Evolutionary conservation across 805 yeast species (phyloP).

Genomic region (Teunomyces funiuensis): DNA sequence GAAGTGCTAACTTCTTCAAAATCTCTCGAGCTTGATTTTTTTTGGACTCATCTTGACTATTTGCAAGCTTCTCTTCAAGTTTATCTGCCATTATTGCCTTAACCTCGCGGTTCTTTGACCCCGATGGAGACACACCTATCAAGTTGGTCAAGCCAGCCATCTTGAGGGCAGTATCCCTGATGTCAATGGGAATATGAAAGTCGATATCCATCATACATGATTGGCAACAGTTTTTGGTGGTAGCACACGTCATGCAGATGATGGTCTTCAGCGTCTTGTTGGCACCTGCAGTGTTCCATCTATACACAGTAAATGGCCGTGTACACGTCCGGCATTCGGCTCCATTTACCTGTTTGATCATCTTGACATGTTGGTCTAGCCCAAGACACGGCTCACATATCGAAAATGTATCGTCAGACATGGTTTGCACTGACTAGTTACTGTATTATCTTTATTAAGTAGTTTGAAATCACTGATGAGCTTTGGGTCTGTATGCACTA

Average conservation of each 20-base stretch:
- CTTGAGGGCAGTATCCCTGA: conserved; percentile 78
- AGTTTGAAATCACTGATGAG: not conserved
- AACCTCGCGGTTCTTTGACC: conserved; percentile 28
- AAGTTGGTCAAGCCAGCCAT: conserved; percentile 53
- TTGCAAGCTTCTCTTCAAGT: conserved; percentile 43
- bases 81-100: conserved; percentile 45
- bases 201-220: conserved; percentile 80
- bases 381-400: conserved; percentile 80
- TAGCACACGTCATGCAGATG: conserved; percentile 79
- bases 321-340: conserved; percentile 86
- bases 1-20: conserved; percentile 47
- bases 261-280: conserved; percentile 57
- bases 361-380: conserved; percentile 57
- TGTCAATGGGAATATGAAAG: conserved; percentile 74
- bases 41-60: conserved; percentile 7
- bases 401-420: conserved; percentile 37
- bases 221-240: conserved; percentile 82
- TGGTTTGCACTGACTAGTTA: not conserved
- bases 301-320: conserved; percentile 76
- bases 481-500: conserved; percentile 1
- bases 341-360: conserved; percentile 70
- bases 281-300: conserved; percentile 60
- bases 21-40: conserved; percentile 46
- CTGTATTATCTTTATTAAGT: not conserved
- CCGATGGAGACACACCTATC: not conserved